A percentile compares a stretch with the other conserved stretches of the same genome.
phyloP scores from a whole-genome alignment of 2,329 filamentous ascomycete genomes.

The Alternaria viburni region DNA sequence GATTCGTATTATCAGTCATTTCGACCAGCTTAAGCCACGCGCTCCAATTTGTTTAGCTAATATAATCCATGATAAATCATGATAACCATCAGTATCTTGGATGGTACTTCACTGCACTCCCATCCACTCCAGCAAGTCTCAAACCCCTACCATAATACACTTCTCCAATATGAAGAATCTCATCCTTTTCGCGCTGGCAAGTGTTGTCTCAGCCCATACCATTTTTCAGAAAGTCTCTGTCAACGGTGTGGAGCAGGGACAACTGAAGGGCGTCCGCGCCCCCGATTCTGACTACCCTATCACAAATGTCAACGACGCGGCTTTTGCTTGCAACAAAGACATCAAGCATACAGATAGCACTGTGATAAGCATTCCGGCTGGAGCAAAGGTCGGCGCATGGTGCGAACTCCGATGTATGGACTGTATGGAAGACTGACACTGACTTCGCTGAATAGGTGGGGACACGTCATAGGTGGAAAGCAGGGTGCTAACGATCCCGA shows the following conservation, averaged over 20 bases:
- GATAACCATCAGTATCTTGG: not conserved
- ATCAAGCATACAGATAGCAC: slow-evolving; percentile 41
- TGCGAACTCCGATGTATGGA: slow-evolving; percentile 50
- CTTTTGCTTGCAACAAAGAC: slow-evolving; percentile 54
- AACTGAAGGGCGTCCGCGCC: slow-evolving; percentile 57
- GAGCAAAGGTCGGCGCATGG: slow-evolving; percentile 55
- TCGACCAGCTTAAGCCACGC: not conserved
- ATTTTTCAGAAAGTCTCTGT: slow-evolving; percentile 56
- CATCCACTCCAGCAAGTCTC: not conserved
- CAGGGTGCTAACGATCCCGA: slow-evolving; percentile 57
- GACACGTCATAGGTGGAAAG: slow-evolving; percentile 55
- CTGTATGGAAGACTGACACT: not conserved
- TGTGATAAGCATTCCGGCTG: slow-evolving; percentile 55
- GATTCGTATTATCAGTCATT: not conserved
- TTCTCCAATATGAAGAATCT: slow-evolving; percentile 16
- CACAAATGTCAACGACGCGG: slow-evolving; percentile 50
- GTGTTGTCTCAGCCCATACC: slow-evolving; percentile 39
- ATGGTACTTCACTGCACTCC: not conserved
- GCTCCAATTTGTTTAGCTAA: not conserved
- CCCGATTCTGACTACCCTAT: slow-evolving; percentile 57
- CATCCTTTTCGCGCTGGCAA: slow-evolving; percentile 23
- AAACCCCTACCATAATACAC: not conserved
- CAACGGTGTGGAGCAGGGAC: slow-evolving; percentile 57
- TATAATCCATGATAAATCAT: not conserved
- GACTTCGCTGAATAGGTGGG: not conserved